These are phyloP conservation scores for Nepenthes alata DNA, from an alignment of 179 eudicot species.

Conservation along the genomic window DNA sequence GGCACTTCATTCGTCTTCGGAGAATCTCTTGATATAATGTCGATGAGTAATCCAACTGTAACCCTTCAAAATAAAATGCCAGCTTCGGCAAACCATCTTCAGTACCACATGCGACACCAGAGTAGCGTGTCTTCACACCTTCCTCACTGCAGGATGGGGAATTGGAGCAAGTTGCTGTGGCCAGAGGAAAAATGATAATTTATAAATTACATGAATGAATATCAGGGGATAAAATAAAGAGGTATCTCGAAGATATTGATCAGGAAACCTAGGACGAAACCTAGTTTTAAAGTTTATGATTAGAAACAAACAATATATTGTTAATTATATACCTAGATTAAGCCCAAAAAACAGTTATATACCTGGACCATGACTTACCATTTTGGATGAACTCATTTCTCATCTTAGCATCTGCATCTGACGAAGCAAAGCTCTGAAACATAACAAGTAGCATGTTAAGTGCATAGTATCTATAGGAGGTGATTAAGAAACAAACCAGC, in stretches of 20 bases:
- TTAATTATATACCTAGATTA: neutral
- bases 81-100: slow-evolving; percentile 36
- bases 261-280: too few species aligned
- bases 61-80: slow-evolving; percentile 56
- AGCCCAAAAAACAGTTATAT: too few species aligned
- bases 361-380: neutral
- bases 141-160: slow-evolving; percentile 4
- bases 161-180: slow-evolving; percentile 15
- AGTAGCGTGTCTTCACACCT: slow-evolving; percentile 12
- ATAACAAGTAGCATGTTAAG: neutral
- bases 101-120: slow-evolving; percentile 10
- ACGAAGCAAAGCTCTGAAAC: slow-evolving; percentile 24
- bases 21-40: slow-evolving; percentile 74
- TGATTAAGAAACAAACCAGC: too few species aligned
- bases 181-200: neutral
- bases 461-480: too few species aligned
- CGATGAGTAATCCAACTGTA: slow-evolving; percentile 30
- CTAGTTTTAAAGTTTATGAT: too few species aligned
- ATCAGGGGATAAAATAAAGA: too few species aligned
- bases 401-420: slow-evolving; percentile 19
- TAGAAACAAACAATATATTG: too few species aligned
- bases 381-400: slow-evolving; percentile 12
- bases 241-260: too few species aligned
- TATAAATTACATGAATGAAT: too few species aligned
- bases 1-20: slow-evolving; percentile 30